These are phyloP conservation scores for Macadamia integrifolia DNA, from an alignment of 164 flowering plant species.

Conservation along the genomic window DNA sequence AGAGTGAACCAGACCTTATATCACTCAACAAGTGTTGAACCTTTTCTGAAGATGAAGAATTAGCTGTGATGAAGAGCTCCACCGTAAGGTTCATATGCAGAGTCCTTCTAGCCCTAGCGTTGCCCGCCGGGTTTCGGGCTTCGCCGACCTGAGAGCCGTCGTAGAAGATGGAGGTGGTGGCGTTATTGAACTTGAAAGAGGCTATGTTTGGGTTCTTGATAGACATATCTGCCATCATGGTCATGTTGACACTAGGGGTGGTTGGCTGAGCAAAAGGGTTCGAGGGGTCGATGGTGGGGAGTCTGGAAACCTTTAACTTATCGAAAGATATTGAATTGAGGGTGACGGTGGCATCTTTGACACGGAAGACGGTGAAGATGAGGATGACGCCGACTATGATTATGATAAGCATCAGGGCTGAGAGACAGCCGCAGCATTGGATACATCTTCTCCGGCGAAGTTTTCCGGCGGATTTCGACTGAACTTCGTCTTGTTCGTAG, in stretches of 20 bases:
- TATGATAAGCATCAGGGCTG: conserved; percentile 20
- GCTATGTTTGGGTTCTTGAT: conserved; percentile 43
- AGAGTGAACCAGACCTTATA: conserved; percentile 26
- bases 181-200: conserved; percentile 30
- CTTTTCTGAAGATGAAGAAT: neutral
- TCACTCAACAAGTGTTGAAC: conserved; percentile 29
- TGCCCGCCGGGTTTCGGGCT: conserved; percentile 28
- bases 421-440: conserved; percentile 36
- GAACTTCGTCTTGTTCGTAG: conserved; percentile 16
- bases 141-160: conserved; percentile 30
- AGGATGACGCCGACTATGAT: conserved; percentile 25
- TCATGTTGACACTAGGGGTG: conserved; percentile 13
- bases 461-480: neutral
- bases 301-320: no score
- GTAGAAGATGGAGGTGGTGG: conserved; percentile 26
- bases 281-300: no score
- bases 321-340: conserved; percentile 12
- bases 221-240: conserved; percentile 21
- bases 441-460: conserved; percentile 16
- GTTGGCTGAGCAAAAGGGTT: no score
- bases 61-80: conserved; percentile 27
- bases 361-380: conserved; percentile 40
- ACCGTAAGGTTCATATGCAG: conserved; percentile 37
- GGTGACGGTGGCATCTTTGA: conserved; percentile 31
- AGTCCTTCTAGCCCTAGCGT: conserved; percentile 35